Evolutionary conservation across 225 moss, liverwort and hornwort genomes (phyloP), one percentile per base, ranked within the genome.

Genomic region (Thuidium tamariscinum): DNA sequence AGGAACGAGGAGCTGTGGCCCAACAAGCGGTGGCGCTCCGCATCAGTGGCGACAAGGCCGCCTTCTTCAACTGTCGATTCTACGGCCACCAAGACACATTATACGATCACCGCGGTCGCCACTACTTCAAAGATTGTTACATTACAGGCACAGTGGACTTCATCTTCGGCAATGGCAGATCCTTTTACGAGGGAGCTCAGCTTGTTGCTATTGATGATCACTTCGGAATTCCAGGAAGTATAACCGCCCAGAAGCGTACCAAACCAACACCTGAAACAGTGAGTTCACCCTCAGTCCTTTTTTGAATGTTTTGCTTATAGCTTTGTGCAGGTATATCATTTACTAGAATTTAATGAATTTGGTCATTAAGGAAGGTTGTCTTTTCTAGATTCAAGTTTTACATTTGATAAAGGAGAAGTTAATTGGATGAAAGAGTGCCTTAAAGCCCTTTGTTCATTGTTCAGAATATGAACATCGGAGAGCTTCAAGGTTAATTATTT

Each of bases 91-190:
- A 96, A 83, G 96, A 96, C 68, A 96, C 95, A 0, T 87, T 96
- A 9, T 96, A 96, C 11, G 96, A 96, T 76, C 96, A 96, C 88
- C 80, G 60, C 25, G 96, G 96, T 7, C 92, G 94, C 57, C 96
- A 95, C 73, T 94, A 91, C 92, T 96, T 95, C 92, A 84, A 91
- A 60, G 68, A 89, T 39, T 96, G 95, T 82, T 94, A 91, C 51
- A 69, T 91, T 14, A 89, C 93, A 29, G 96, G 96, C 46, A 94
- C 93, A 0, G 77, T 96, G 22, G 96, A 96, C 73, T 95, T 96
- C 78, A 77, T 96, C 64, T 96, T 96, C 30, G 96, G 96, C 23
- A 90, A 94, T 42, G 96, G 95, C 30, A 87, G 94, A 61, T 95
- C 96, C 2, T 82, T 96, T 25, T 96, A 95, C 42, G 87, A 93